These are phyloP conservation scores for Calonectria pseudoturangicola DNA, from an alignment of 2,329 filamentous ascomycete species.

Conservation along the genomic window DNA sequence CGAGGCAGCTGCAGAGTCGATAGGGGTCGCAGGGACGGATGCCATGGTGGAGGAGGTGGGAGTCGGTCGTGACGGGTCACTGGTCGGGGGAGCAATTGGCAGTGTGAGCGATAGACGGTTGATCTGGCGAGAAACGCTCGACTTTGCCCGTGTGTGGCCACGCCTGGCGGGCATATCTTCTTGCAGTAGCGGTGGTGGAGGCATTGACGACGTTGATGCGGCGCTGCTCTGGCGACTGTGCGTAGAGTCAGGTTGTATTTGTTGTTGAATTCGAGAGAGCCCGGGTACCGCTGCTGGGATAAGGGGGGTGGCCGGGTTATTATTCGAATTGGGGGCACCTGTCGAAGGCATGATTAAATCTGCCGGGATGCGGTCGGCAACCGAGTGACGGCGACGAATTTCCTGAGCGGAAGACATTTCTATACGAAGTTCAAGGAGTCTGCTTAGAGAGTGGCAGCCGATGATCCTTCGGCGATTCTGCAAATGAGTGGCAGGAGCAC, in stretches of 20 bases:
- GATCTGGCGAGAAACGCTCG: conserved; percentile 71
- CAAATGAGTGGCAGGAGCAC: conserved; percentile 62
- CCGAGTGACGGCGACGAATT: conserved; percentile 63
- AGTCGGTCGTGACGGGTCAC: conserved; percentile 70
- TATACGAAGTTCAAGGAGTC: conserved; percentile 48
- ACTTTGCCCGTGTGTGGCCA: conserved; percentile 69
- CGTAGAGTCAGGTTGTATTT: conserved; percentile 39
- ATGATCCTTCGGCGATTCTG: conserved; percentile 59
- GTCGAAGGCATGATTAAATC: conserved; percentile 53
- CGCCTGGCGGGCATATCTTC: conserved; percentile 64
- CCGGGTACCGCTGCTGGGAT: conserved; percentile 39
- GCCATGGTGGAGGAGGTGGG: conserved; percentile 63
- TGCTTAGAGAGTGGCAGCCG: conserved; percentile 58
- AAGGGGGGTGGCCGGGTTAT: conserved; percentile 39
- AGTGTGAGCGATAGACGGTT: conserved; percentile 78
- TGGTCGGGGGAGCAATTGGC: conserved; percentile 74
- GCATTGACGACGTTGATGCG: conserved; percentile 54
- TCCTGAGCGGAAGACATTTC: conserved; percentile 61
- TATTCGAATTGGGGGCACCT: conserved; percentile 47
- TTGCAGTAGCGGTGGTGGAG: conserved; percentile 61
- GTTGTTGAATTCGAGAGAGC: conserved; percentile 42
- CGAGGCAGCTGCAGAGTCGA: conserved; percentile 64
- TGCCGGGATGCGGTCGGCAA: conserved; percentile 59
- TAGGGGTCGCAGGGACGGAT: conserved; percentile 71
- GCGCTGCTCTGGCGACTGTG: conserved; percentile 46